A percentile compares a stretch with the other conserved stretches of the same genome.
Evolutionary conservation across 176 grass and related monocot genomes (phyloP).

Genomic region (Alloteropsis semialata): DNA sequence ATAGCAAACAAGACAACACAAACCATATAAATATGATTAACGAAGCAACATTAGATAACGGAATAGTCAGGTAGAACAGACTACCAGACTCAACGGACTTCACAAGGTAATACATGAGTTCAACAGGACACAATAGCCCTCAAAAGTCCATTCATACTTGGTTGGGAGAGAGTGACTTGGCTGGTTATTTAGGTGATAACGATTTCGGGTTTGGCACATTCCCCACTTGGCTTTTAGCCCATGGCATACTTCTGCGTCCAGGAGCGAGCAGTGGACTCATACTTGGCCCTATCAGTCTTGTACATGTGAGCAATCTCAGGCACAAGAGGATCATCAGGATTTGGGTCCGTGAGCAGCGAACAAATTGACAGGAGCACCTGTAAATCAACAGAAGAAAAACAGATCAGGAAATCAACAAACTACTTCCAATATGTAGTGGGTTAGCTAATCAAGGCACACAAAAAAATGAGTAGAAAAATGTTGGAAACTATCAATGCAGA

Average conservation of each 20-base stretch:
- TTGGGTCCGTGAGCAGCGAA: constrained; percentile 76
- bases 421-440: too few relatives aligned
- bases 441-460: not conserved
- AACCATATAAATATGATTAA: constrained; percentile 31
- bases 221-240: constrained; percentile 53
- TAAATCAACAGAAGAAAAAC: not conserved
- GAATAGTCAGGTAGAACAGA: constrained; percentile 47
- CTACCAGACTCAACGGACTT: constrained; percentile 53
- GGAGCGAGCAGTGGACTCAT: constrained; percentile 78
- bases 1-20: not conserved
- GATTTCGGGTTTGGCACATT: constrained; percentile 1
- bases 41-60: constrained; percentile 33
- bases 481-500: not conserved
- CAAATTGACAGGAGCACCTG: constrained; percentile 84
- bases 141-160: constrained; percentile 49
- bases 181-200: constrained; percentile 62
- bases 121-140: constrained; percentile 34
- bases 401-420: not conserved
- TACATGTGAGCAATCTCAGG: constrained; percentile 95
- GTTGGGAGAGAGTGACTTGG: constrained; percentile 3
- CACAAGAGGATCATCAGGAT: constrained; percentile 76
- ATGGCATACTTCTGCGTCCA: constrained; percentile 96
- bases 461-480: not conserved
- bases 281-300: constrained; percentile 83
- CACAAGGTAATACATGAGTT: constrained; percentile 45